phyloP scores from a whole-genome alignment of 768 basidiomycete genomes.

The Mycena pura region DNA sequence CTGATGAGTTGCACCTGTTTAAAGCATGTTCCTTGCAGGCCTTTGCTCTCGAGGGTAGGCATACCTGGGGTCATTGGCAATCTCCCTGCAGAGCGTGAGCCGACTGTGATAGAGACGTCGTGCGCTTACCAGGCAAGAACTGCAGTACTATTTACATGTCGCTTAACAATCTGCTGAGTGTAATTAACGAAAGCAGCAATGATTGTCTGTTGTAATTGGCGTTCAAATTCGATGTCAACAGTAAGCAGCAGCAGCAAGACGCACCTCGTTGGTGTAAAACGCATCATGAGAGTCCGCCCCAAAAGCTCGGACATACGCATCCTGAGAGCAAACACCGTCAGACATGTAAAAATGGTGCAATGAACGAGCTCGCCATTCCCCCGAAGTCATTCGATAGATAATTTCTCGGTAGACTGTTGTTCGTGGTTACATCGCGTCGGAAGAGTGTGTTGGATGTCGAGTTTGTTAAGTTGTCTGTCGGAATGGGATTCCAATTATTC shows the following conservation, averaged over 20 bases:
- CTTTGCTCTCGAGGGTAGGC: neutral
- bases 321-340: no score
- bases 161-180: constrained; percentile 57
- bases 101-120: neutral
- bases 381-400: constrained; percentile 70
- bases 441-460: constrained; percentile 23
- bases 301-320: constrained; percentile 64
- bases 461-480: constrained; percentile 33
- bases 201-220: constrained; percentile 39
- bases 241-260: neutral
- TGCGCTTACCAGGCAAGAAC: constrained; percentile 60
- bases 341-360: no score
- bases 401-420: constrained; percentile 54
- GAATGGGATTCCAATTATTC: constrained; percentile 64
- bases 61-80: constrained; percentile 72
- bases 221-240: neutral
- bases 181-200: constrained; percentile 63
- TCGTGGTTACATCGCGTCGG: constrained; percentile 42
- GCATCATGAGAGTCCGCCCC: constrained; percentile 56
- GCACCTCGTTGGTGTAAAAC: constrained; percentile 56
- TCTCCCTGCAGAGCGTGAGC: constrained; percentile 50
- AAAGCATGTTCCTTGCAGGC: constrained; percentile 2
- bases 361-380: no score
- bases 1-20: constrained; percentile 62
- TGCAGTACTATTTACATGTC: constrained; percentile 60